phyloP scores from a whole-genome alignment of 768 basidiomycete species.

The Daedaleopsis sinensis region DNA sequence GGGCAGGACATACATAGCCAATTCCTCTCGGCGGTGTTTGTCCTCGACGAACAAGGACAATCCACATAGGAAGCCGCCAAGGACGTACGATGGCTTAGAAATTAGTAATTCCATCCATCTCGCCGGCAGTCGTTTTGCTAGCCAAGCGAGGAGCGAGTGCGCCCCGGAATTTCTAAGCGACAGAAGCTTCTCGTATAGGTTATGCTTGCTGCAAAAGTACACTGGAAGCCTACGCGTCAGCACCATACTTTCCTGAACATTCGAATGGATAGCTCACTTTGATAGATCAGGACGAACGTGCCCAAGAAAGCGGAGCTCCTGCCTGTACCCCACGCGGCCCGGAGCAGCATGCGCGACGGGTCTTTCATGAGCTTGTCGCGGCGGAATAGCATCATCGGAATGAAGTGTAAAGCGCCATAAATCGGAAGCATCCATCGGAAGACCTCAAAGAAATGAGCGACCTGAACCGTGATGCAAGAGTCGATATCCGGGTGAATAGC shows the following conservation, averaged over 20 bases:
- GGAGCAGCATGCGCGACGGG: slow-evolving; percentile 67
- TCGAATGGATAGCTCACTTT: slow-evolving; percentile 52
- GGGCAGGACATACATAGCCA: slow-evolving; percentile 92
- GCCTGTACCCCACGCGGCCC: slow-evolving; percentile 69
- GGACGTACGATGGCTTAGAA: slow-evolving; percentile 72
- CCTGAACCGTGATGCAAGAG: slow-evolving; percentile 58
- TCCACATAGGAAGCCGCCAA: slow-evolving; percentile 74
- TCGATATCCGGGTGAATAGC: slow-evolving; percentile 79
- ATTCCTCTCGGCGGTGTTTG: slow-evolving; percentile 81
- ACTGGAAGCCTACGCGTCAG: slow-evolving; percentile 37
- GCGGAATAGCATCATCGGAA: slow-evolving; percentile 86
- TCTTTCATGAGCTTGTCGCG: slow-evolving; percentile 63
- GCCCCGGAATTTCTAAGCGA: slow-evolving; percentile 25
- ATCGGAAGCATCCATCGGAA: slow-evolving; percentile 83
- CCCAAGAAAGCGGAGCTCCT: slow-evolving; percentile 89
- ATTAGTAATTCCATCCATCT: slow-evolving; percentile 58
- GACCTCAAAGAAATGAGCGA: slow-evolving; percentile 79
- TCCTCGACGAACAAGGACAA: slow-evolving; percentile 87
- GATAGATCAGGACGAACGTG: slow-evolving; percentile 79
- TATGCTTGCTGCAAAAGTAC: slow-evolving; percentile 68
- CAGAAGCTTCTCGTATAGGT: slow-evolving; percentile 53
- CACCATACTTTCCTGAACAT: background rate
- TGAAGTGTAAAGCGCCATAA: slow-evolving; percentile 88
- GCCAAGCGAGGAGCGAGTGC: slow-evolving; percentile 38
- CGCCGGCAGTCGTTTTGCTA: slow-evolving; percentile 27